Evolutionary conservation across 148 eudicot genomes (phyloP).

Genomic region (Camellia granthamiana): DNA sequence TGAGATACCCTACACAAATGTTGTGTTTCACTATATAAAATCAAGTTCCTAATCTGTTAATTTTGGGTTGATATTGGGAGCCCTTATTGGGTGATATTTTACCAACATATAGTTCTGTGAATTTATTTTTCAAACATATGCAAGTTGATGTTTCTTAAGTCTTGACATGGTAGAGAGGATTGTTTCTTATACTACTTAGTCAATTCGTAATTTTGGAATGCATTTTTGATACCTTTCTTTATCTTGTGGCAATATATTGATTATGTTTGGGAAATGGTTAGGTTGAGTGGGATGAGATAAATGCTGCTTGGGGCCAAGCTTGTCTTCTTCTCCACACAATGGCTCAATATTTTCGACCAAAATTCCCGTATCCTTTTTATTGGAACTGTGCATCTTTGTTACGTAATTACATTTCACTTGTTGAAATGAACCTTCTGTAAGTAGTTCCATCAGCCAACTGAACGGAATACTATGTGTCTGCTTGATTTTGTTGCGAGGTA

Average conservation of each 20-base stretch:
- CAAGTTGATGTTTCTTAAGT: not conserved
- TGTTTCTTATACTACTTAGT: not conserved
- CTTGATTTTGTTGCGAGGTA: not conserved
- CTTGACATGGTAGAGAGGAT: not conserved
- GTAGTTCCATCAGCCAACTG: not conserved
- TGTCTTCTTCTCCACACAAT: constrained; percentile 97
- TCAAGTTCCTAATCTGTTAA: not conserved
- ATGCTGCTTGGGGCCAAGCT: constrained; percentile 99
- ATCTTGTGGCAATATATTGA: not conserved
- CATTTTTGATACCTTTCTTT: not conserved
- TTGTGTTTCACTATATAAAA: not conserved
- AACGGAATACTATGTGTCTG: not conserved
- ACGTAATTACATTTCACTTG: not conserved
- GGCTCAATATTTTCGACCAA: constrained; percentile 92
- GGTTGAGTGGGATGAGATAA: constrained; percentile 99
- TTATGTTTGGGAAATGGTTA: constrained; percentile 27
- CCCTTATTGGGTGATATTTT: not conserved
- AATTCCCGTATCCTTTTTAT: constrained; percentile 80
- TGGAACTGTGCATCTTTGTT: not conserved
- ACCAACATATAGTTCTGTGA: not conserved
- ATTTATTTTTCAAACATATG: not conserved
- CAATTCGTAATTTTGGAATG: not conserved
- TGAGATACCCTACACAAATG: not conserved
- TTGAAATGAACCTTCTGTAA: not conserved
- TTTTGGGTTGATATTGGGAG: constrained; percentile 1